Evolutionary conservation across 2,329 filamentous ascomycete genomes (phyloP).

Genomic region (Alternaria rosae): DNA sequence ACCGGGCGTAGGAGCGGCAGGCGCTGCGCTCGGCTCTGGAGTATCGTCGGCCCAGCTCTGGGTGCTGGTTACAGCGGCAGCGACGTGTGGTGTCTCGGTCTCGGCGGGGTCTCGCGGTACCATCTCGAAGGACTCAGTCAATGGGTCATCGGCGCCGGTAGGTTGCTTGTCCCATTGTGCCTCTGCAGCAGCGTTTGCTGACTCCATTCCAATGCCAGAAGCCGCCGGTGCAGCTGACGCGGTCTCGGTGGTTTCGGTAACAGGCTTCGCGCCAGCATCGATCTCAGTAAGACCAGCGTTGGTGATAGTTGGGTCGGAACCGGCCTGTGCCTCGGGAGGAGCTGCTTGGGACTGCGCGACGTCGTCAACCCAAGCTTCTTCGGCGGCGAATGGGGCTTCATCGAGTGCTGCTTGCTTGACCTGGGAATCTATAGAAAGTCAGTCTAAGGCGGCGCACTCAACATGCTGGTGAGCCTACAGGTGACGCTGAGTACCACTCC

Average conservation of each 20-base stretch:
- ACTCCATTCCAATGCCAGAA: slow-evolving; percentile 50
- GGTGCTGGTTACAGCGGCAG: slow-evolving; percentile 64
- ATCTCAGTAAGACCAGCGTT: slow-evolving; percentile 74
- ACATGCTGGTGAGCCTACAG: slow-evolving; percentile 63
- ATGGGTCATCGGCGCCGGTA: slow-evolving; percentile 56
- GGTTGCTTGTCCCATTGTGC: slow-evolving; percentile 70
- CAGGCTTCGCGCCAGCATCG: slow-evolving; percentile 49
- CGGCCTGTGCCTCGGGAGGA: slow-evolving; percentile 44
- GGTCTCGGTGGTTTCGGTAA: slow-evolving; percentile 41
- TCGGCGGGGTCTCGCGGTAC: slow-evolving; percentile 76
- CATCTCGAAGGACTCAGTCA: slow-evolving; percentile 76
- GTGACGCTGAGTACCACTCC: slow-evolving; percentile 72
- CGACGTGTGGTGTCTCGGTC: slow-evolving; percentile 69
- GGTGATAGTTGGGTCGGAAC: slow-evolving; percentile 71
- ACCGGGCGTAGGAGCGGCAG: slow-evolving; percentile 43
- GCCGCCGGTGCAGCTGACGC: slow-evolving; percentile 44
- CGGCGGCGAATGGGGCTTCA: slow-evolving; percentile 62
- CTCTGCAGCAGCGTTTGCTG: slow-evolving; percentile 65
- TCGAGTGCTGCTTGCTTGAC: slow-evolving; percentile 62
- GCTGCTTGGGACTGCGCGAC: slow-evolving; percentile 54
- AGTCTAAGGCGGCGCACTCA: slow-evolving; percentile 6
- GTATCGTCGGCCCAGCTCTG: slow-evolving; percentile 87
- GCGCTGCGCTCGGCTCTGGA: slow-evolving; percentile 38
- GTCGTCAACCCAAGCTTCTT: slow-evolving; percentile 59
- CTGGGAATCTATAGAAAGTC: slow-evolving; percentile 59